Evolutionary conservation across 2,329 filamentous ascomycete genomes (phyloP).

Genomic region (Trichoderma aggressivum): DNA sequence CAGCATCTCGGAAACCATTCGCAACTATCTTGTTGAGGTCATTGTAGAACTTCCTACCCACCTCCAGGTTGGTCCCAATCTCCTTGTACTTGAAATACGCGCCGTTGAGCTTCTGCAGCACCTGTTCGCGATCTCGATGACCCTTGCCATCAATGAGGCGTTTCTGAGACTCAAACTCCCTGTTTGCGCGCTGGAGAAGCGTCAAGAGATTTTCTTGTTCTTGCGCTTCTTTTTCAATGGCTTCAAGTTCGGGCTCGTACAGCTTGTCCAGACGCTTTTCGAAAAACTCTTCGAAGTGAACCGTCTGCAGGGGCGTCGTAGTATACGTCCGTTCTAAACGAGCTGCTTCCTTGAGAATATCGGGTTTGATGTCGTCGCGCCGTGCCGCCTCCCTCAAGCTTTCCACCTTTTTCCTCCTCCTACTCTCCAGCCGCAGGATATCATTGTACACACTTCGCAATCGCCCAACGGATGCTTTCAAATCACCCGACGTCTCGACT

Average conservation of each 20-base stretch:
- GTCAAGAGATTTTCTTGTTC: conserved; percentile 72
- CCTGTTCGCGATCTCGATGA: conserved; percentile 74
- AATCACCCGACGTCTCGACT: conserved; percentile 72
- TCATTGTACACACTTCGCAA: conserved; percentile 82
- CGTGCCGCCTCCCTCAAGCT: conserved; percentile 73
- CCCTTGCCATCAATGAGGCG: conserved; percentile 60
- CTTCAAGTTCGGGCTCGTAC: conserved; percentile 75
- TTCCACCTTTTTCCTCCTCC: conserved; percentile 76
- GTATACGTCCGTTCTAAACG: conserved; percentile 83
- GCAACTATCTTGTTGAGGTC: conserved; percentile 85
- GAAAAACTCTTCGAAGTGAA: conserved; percentile 90
- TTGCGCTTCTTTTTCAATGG: conserved; percentile 65
- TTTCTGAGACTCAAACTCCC: conserved; percentile 70
- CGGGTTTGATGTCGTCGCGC: conserved; percentile 82
- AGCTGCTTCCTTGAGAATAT: conserved; percentile 77
- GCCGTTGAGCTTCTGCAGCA: conserved; percentile 82
- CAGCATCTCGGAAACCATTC: conserved; percentile 70
- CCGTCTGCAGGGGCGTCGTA: conserved; percentile 77
- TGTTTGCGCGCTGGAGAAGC: conserved; percentile 71
- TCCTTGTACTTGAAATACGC: conserved; percentile 97
- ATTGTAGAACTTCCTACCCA: conserved; percentile 94
- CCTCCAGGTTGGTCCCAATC: conserved; percentile 86
- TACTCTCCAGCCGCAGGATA: conserved; percentile 75
- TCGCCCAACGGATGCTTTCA: conserved; percentile 74
- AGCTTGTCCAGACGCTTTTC: conserved; percentile 70